Evolutionary conservation across 148 eudicot genomes (phyloP).

Genomic region (Rhododendron ferrugineum): DNA sequence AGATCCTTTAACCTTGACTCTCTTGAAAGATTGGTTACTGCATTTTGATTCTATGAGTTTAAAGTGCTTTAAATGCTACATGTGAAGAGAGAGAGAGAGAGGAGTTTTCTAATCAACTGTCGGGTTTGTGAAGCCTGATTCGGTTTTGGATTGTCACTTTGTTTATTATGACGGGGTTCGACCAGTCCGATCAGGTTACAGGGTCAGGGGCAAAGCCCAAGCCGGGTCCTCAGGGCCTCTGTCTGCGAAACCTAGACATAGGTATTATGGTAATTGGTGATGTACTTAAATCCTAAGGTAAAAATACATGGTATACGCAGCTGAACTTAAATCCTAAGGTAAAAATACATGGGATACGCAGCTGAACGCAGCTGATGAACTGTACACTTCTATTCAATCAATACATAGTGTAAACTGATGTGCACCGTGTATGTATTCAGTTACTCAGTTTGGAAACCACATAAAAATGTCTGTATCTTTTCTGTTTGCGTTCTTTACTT

Average conservation of each 20-base stretch:
- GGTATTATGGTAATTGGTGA: background rate
- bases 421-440: background rate
- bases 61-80: background rate
- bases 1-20: slow-evolving; percentile 1
- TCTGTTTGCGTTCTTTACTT: background rate
- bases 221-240: background rate
- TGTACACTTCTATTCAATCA: no score
- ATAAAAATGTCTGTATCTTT: background rate
- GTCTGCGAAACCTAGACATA: background rate
- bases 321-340: background rate
- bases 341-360: background rate
- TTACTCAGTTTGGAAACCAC: background rate
- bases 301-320: background rate
- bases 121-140: background rate
- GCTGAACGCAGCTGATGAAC: background rate
- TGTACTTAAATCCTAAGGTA: background rate
- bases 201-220: no score
- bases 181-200: no score
- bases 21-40: background rate
- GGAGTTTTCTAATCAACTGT: background rate
- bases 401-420: no score
- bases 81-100: background rate
- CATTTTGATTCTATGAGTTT: background rate
- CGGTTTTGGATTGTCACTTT: background rate
- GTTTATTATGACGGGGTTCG: background rate